These are phyloP conservation scores for Cyclaneusma minus DNA, from an alignment of 2,329 filamentous ascomycete genomes.

Conservation along the genomic window DNA sequence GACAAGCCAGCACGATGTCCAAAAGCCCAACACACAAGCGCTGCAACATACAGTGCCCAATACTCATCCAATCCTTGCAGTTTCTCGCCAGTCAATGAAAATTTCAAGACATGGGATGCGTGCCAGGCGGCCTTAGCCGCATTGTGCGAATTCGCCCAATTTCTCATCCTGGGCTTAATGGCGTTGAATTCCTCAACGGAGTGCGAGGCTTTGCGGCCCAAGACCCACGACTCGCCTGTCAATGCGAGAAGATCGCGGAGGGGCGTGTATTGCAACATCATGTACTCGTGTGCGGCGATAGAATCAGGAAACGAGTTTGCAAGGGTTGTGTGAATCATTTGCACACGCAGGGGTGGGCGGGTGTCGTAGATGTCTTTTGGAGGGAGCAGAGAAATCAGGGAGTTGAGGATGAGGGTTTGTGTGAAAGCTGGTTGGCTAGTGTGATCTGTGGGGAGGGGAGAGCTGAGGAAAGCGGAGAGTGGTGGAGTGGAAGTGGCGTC, in stretches of 20 bases:
- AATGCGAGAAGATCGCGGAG: conserved; percentile 40
- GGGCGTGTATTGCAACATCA: conserved; percentile 42
- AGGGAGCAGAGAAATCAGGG: conserved; percentile 11
- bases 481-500: conserved; percentile 3
- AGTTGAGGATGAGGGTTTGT: conserved; percentile 13
- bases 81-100: conserved; percentile 8
- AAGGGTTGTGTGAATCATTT: conserved; percentile 7
- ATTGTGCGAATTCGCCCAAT: conserved; percentile 28
- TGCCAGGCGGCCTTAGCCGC: conserved; percentile 31
- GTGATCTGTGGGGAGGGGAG: conserved; percentile 5
- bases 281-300: conserved; percentile 33
- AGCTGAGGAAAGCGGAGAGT: conserved; percentile 8
- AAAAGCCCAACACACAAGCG: conserved; percentile 44
- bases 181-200: conserved; percentile 27
- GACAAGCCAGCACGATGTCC: conserved; percentile 21
- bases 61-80: conserved; percentile 24
- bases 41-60: conserved; percentile 39
- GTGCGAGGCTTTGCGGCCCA: conserved; percentile 34
- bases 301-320: conserved; percentile 26
- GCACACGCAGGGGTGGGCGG: conserved; percentile 5
- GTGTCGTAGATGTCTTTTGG: conserved; percentile 18
- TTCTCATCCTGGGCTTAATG: conserved; percentile 29
- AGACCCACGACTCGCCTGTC: conserved; percentile 41
- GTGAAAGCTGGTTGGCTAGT: conserved; percentile 7
- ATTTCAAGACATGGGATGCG: conserved; percentile 34